Evolutionary conservation across 306 rosid genomes (phyloP), one percentile per base, ranked within the genome.

Genomic region (Dryas alaskensis): DNA sequence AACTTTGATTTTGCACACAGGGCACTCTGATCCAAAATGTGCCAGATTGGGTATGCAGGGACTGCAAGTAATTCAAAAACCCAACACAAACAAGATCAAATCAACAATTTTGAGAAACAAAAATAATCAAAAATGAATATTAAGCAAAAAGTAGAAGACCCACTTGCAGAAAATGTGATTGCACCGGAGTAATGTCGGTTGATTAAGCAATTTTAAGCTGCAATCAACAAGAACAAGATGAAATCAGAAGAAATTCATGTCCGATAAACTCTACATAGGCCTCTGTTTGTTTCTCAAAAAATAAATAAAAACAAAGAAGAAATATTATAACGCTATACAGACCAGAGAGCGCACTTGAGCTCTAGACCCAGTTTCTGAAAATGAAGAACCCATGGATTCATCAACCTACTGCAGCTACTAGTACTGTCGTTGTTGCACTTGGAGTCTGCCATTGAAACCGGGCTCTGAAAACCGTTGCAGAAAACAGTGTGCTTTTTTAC

Each of bases 321-420:
- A 25, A 59, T 13, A 10, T 7, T 37, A 55, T 11, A 12, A 16
- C 22, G 22, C 7, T 9, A 27, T 0, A 64, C 81, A 2, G 54
- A 94, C 99, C 99, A 95, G 81, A 90, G 87, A 65, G 98, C 92
- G 80, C 99, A 95, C 59, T 90, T 92, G 86, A 95, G 90, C 78
- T 95, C 98, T 17, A 95, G 92, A 60, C 92, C 90, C 74, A 95
- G 80, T 69, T 95, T 95, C 81, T 92, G 93, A 48, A 90, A 87
- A 64, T 86, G 84, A 4, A 92, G 89, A 82, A 84, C 78, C 90
- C 95, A 85, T 2, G 97, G 89, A 54, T 92, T 92, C 67, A 83
- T 71, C 2, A 72, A 5, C 6, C 66, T 12, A 45, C 46, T 13
- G 7, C n/a, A 22, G 50, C 14, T 37, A 52, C 64, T 7, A 49